A percentile compares a stretch with the other conserved stretches of the same genome.
Conservation (phyloP, 192 early-diverging fungal genomes). For the Coemansia sp. region DNA sequence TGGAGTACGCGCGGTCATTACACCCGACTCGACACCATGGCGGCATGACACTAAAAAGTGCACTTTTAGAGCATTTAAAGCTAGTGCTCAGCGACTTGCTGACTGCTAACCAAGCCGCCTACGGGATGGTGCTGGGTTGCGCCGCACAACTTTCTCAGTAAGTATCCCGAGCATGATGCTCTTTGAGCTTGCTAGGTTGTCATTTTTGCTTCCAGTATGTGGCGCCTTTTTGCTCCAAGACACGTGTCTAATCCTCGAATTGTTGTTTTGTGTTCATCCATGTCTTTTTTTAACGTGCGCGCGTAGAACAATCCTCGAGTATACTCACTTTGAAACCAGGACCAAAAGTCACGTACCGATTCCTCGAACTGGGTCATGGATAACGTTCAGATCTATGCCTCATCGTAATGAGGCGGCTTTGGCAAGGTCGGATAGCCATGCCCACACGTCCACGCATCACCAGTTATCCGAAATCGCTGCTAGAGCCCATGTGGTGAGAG, state of each 20-base stretch:
- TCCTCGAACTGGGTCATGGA: conserved; percentile 7
- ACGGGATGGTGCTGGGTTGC: conserved; percentile 7
- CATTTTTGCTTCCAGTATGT: background rate
- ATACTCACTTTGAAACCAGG: conserved; percentile 1
- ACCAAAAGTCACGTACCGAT: background rate
- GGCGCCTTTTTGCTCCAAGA: background rate
- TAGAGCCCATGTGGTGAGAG: background rate
- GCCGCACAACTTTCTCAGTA: background rate
- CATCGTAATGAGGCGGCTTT: background rate
- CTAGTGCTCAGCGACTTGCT: background rate
- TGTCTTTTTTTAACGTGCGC: background rate
- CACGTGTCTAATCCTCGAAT: background rate
- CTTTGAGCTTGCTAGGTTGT: background rate
- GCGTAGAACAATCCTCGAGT: background rate
- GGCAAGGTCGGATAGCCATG: background rate
- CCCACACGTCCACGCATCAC: background rate
- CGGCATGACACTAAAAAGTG: background rate
- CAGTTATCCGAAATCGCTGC: background rate
- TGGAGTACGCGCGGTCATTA: conserved; percentile 14
- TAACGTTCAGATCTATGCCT: conserved; percentile 1
- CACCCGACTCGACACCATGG: background rate
- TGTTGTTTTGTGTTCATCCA: background rate
- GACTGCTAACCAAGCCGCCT: background rate
- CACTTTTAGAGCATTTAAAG: conserved; percentile 4
- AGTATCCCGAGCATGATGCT: background rate